Conservation (phyloP, 2,329 filamentous ascomycete genomes). For the Fusarium sp. region DNA sequence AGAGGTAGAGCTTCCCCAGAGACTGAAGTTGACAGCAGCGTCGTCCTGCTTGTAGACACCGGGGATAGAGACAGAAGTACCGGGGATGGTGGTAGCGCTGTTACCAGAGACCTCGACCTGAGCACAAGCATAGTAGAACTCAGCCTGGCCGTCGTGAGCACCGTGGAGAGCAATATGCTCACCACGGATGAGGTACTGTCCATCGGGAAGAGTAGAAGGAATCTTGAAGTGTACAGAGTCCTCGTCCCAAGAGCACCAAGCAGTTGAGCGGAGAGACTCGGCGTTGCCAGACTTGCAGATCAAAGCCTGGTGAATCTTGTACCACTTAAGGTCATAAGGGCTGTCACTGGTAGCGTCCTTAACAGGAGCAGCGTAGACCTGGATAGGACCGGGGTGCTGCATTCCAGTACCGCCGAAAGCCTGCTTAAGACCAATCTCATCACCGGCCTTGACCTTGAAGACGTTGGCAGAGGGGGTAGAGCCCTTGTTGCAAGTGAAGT, state of each 20-base stretch:
- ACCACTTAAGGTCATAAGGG: constrained; percentile 6
- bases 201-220: constrained; percentile 8
- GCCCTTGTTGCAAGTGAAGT: constrained; percentile 18
- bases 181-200: constrained; percentile 29
- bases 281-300: constrained; percentile 8
- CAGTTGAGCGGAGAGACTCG: constrained; percentile 9
- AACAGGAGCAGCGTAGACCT: constrained; percentile 14
- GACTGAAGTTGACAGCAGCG: constrained; percentile 12
- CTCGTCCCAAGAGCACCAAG: constrained; percentile 15
- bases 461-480: not conserved
- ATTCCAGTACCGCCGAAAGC: constrained; percentile 14
- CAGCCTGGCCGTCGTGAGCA: constrained; percentile 27
- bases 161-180: constrained; percentile 36
- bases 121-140: constrained; percentile 36
- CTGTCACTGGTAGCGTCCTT: not conserved
- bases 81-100: constrained; percentile 4
- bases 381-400: constrained; percentile 13
- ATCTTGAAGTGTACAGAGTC: constrained; percentile 22
- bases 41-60: constrained; percentile 22
- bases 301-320: constrained; percentile 19
- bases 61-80: constrained; percentile 12
- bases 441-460: constrained; percentile 21
- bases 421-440: constrained; percentile 16
- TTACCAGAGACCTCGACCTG: constrained; percentile 29
- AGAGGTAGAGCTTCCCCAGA: constrained; percentile 8